Evolutionary conservation across 352 stramenopile genomes (phyloP), one percentile per base, ranked within the genome.

Genomic region (Phytophthora ohioensis): DNA sequence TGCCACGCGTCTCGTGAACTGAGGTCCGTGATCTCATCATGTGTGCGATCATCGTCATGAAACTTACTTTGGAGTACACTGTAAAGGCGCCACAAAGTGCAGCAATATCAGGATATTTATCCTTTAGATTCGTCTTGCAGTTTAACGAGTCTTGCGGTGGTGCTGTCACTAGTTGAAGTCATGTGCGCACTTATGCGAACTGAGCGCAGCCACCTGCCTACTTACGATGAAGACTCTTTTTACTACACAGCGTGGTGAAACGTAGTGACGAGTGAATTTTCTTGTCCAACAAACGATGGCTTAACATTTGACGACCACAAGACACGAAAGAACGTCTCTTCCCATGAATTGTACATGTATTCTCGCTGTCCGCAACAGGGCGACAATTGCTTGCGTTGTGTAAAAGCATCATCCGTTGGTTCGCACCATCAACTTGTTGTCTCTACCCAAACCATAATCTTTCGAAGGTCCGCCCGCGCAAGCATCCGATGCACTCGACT

Each of bases 401-500:
- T 55, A 56, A 42, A 43, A 15, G 35, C 48, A 8, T 30, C 48
- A 42, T 42, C 47, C 11, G 47, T 6, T 39, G 10, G 3, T 11
- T 27, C 17, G 13, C 43, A 32, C 43, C n/a, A 49, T 49, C 51
- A 49, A 59, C 36, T 41, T 60, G 53, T 60, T 60, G 53, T 60
- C 36, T 60, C 12, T 49, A 39, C 34, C 21, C 54, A 10, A 15
- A 56, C 21, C 62, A 64, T 57, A 69, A 69, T 64, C 62, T 57
- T 69, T 47, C 35, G 47, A 42, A 4, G 48, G 41, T 56, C 49
- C 49, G 32, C 10, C n/a, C 42, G 47, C 12, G 38, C 10, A 27
- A 30, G 8, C 47, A 63, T 35, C 42, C 38, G 57, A n/a, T 35
- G 6, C 5, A 3, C 17, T 43, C 27, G 34, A 9, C 15, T 36